These are phyloP conservation scores for Viridothelium virens DNA, from an alignment of 495 filamentous ascomycete genomes.

Conservation along the genomic window DNA sequence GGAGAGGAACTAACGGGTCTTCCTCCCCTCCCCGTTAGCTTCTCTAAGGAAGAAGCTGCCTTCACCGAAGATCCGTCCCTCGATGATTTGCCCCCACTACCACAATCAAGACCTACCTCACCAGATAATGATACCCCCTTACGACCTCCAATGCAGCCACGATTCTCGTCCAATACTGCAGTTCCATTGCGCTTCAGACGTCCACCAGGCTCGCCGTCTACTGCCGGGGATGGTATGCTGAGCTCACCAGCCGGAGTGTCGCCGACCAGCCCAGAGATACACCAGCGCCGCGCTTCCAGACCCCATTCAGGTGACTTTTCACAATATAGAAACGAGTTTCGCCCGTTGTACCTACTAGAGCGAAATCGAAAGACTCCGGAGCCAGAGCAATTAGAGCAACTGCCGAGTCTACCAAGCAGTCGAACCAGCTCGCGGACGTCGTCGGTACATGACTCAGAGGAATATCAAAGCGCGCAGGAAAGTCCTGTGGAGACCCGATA, in stretches of 20 bases:
- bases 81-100: conserved; percentile 17
- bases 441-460: conserved; percentile 32
- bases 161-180: conserved; percentile 30
- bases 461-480: conserved; percentile 36
- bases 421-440: conserved; percentile 29
- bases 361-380: conserved; percentile 34
- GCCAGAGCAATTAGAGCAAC: conserved; percentile 27
- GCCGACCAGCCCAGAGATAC: conserved; percentile 15
- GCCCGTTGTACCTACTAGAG: conserved; percentile 40
- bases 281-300: conserved; percentile 2
- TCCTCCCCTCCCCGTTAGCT: conserved; percentile 30
- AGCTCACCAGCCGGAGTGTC: conserved; percentile 16
- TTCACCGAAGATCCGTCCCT: conserved; percentile 11
- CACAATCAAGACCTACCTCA: conserved; percentile 15
- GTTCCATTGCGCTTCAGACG: conserved; percentile 33
- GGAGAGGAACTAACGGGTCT: conserved; percentile 38
- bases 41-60: conserved; percentile 14
- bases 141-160: conserved; percentile 10
- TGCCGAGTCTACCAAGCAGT: conserved; percentile 33
- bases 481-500: not conserved
- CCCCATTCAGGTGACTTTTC: conserved; percentile 3
- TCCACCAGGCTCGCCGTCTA: conserved; percentile 23
- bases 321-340: conserved; percentile 25
- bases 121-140: conserved; percentile 13
- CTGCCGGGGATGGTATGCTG: conserved; percentile 20